Evolutionary conservation across 2,329 filamentous ascomycete genomes (phyloP).

Genomic region (Colletotrichum euphorbiae): DNA sequence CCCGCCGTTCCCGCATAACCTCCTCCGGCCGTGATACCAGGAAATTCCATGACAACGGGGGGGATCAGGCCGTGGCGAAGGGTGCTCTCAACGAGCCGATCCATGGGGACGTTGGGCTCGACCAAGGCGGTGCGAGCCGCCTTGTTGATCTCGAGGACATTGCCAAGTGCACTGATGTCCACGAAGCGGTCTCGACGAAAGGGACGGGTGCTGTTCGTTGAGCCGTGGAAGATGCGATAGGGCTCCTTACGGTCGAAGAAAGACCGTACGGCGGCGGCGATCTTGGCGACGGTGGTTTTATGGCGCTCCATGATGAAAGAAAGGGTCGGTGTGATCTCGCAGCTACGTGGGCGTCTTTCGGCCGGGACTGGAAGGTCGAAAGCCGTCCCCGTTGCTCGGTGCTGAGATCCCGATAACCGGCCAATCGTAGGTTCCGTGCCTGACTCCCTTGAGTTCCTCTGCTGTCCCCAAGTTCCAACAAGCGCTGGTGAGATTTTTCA

Average conservation of each 20-base stretch:
- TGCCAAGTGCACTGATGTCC: conserved; percentile 73
- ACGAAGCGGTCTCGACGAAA: conserved; percentile 60
- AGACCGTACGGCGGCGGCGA: conserved; percentile 60
- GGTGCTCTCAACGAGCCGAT: conserved; percentile 74
- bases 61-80: conserved; percentile 74
- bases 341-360: no score
- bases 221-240: conserved; percentile 82
- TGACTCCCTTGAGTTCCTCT: no score
- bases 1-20: conserved; percentile 78
- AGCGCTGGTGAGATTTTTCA: not conserved
- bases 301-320: conserved; percentile 60
- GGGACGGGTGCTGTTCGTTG: conserved; percentile 79
- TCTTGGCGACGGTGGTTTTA: conserved; percentile 58
- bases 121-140: conserved; percentile 70
- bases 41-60: conserved; percentile 81
- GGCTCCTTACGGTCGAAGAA: conserved; percentile 63
- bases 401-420: no score
- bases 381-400: no score
- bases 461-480: not conserved
- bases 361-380: no score
- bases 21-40: conserved; percentile 79
- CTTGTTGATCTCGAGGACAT: conserved; percentile 73
- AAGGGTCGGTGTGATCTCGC: no score
- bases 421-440: no score
- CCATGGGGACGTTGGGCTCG: conserved; percentile 83